Evolutionary conservation across 2,329 filamentous ascomycete species (phyloP), one percentile per base, ranked within the genome.

Genomic region (Arthrocladium fulminans): DNA sequence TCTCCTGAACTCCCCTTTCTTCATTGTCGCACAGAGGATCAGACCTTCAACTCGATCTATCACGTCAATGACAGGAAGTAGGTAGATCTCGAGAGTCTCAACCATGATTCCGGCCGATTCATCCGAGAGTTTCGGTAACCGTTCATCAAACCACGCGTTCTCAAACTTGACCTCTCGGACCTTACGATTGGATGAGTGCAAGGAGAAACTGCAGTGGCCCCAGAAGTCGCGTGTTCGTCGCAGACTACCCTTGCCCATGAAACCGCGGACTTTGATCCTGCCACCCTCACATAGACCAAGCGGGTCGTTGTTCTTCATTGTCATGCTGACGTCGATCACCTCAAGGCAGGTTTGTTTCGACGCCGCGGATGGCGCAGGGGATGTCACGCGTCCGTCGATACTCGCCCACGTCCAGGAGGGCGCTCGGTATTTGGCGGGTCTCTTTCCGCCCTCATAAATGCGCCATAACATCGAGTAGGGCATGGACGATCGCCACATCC

Each of bases 321-420:
- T 49, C 35, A 59, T 48, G 24, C 49, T 39, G 19, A 52, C 23
- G 9, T 57, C 51, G 35, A 59, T 54, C 13, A 59, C 46, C 43
- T 59, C 55, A n/a, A 59, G 51, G 44, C 56, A 59, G 5, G 55
- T 56, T 27, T 59, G 55, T 24, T 51, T 50, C 12, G 42, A 29
- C 23, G 48, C 46, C 22, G 54, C 51, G 37, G 52, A 49, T 3
- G 51, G 51, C 30, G 57, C 54, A 5, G 54, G 54, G 17, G 41
- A 50, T 19, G n/a, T 13, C n/a, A 59, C 53, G 41, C 55, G 49
- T 17, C 57, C 57, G 37, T 59, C 56, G 49, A 58, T 57, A 24
- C 47, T 51, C 12, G 56, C 51, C 57, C 57, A 59, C 2, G 56
- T 51, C 57, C 57, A 59, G 12, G 51, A 54, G 24, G 57, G 57